phyloP scores from a whole-genome alignment of 2,329 filamentous ascomycete species.

The Fusarium redolens region DNA sequence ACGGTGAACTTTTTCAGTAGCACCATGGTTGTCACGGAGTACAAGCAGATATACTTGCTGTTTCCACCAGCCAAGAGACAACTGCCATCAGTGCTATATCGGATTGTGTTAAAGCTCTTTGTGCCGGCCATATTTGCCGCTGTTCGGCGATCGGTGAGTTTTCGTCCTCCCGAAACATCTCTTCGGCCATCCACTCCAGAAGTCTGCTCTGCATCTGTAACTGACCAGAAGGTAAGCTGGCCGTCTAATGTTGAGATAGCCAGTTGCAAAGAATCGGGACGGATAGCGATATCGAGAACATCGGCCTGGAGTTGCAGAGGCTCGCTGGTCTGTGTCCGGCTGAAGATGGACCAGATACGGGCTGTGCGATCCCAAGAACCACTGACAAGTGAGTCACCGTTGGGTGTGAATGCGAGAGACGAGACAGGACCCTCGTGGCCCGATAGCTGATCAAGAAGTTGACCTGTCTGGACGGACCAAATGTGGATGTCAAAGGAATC shows the following conservation, averaged over 20 bases:
- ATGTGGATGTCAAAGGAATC: constrained; percentile 98
- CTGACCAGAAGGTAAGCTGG: constrained; percentile 93
- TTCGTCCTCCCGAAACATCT: constrained; percentile 92
- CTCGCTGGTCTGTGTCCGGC: constrained; percentile 92
- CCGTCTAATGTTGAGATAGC: constrained; percentile 94
- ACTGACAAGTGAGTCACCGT: constrained; percentile 84
- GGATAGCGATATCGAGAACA: constrained; percentile 84
- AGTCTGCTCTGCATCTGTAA: constrained; percentile 87
- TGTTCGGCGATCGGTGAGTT: constrained; percentile 86
- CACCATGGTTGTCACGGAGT: constrained; percentile 92
- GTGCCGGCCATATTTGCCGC: constrained; percentile 91
- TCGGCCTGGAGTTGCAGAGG: constrained; percentile 93
- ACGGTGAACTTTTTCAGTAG: constrained; percentile 96
- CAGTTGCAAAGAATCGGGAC: constrained; percentile 91
- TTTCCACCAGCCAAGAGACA: constrained; percentile 92
- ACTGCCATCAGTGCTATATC: constrained; percentile 91
- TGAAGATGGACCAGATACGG: constrained; percentile 95
- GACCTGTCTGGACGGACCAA: constrained; percentile 98
- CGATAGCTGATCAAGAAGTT: constrained; percentile 88
- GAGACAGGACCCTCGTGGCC: constrained; percentile 96
- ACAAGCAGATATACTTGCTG: constrained; percentile 98
- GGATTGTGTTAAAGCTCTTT: constrained; percentile 88
- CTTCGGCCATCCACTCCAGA: constrained; percentile 88
- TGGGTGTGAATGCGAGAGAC: constrained; percentile 86
- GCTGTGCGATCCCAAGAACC: constrained; percentile 98